Conservation (phyloP, 805 yeast species). For the Yamadazyma tumulicola region DNA sequence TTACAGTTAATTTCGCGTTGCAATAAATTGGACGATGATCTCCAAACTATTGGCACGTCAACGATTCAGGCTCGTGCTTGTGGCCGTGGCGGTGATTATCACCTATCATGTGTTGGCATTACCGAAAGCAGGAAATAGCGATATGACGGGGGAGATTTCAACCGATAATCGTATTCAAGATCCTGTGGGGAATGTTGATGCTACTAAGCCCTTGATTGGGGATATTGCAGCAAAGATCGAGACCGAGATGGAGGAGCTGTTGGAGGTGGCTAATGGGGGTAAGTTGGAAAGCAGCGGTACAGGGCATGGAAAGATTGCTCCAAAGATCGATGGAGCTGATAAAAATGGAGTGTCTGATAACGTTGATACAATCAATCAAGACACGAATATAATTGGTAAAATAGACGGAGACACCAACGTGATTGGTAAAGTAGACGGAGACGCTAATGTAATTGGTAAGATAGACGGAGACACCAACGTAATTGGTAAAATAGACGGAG, state of each 20-base stretch:
- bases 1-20: too few species aligned
- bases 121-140: neutral
- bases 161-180: constrained; percentile 5
- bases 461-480: neutral
- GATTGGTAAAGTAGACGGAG: neutral
- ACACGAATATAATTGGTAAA: neutral
- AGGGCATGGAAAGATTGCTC: neutral
- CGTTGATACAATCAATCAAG: neutral
- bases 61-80: constrained; percentile 1
- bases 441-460: neutral
- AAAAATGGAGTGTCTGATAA: neutral
- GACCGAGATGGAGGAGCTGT: neutral
- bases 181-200: constrained; percentile 6
- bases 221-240: constrained; percentile 1
- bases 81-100: neutral
- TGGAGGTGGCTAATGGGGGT: neutral
- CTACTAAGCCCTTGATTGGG: constrained; percentile 1
- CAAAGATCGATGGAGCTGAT: neutral
- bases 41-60: constrained; percentile 5
- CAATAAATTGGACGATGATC: constrained; percentile 2
- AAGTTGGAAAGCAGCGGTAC: neutral
- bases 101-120: constrained; percentile 1
- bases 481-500: neutral
- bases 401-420: neutral
- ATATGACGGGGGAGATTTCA: neutral